These are phyloP conservation scores for Isoetes taiwanensis DNA, from an alignment of 75 land plant genomes.

Conservation along the genomic window DNA sequence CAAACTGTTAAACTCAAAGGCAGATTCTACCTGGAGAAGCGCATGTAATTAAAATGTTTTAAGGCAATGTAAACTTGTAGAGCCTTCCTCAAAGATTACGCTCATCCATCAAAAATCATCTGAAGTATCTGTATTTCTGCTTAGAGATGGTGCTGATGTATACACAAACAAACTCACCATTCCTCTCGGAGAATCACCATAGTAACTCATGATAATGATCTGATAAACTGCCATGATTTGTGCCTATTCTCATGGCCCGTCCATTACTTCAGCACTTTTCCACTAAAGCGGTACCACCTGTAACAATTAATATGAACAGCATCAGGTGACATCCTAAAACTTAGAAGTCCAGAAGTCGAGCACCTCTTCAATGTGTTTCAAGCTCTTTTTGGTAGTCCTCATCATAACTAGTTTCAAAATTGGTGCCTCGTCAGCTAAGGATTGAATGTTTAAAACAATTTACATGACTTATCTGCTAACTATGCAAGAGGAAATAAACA, in stretches of 20 bases:
- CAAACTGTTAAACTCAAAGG: conserved; percentile 93
- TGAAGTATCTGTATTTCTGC: too few species aligned
- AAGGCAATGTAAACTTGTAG: neutral
- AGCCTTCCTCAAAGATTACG: neutral
- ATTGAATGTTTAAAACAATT: neutral
- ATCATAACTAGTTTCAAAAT: conserved; percentile 82
- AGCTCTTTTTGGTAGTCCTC: conserved; percentile 92
- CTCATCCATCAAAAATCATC: neutral
- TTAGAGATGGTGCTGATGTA: too few species aligned
- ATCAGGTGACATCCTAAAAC: too few species aligned
- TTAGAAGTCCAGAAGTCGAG: too few species aligned
- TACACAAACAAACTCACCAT: conserved; percentile 81
- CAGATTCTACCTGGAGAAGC: conserved; percentile 87
- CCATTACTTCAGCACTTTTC: conserved; percentile 98
- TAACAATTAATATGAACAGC: neutral
- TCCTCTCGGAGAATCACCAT: conserved; percentile 98
- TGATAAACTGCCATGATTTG: conserved; percentile 97
- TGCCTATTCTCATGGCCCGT: conserved; percentile 93
- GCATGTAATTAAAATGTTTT: neutral
- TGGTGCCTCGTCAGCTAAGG: conserved; percentile 97
- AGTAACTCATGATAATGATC: conserved; percentile 99
- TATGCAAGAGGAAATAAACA: neutral
- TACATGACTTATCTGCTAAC: too few species aligned
- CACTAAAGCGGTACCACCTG: conserved; percentile 91
- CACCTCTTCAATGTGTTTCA: conserved; percentile 89